These are phyloP conservation scores for Lactarius psammicola DNA, from an alignment of 768 basidiomycete genomes.

Conservation along the genomic window DNA sequence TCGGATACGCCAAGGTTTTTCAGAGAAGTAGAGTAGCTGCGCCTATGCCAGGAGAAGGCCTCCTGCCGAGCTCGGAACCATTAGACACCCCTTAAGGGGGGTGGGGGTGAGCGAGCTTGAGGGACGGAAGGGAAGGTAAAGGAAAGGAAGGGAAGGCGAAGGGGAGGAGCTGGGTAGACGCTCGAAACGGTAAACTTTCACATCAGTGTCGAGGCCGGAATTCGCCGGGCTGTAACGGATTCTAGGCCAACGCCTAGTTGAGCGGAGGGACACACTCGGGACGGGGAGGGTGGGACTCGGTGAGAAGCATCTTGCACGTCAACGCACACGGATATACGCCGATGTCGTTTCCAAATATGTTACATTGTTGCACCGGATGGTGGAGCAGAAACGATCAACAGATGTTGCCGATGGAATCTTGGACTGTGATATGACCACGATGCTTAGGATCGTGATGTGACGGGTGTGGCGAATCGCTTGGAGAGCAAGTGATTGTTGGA, in stretches of 20 bases:
- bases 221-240: slow-evolving; percentile 13
- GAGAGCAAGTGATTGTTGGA: slow-evolving; percentile 3
- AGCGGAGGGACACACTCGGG: too few species aligned
- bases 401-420: neutral
- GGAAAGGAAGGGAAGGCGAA: neutral
- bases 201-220: neutral
- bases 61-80: slow-evolving; percentile 12
- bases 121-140: neutral
- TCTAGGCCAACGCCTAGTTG: slow-evolving; percentile 7
- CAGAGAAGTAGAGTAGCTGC: slow-evolving; percentile 10
- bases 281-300: too few species aligned
- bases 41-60: neutral
- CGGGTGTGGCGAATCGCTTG: neutral
- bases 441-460: neutral
- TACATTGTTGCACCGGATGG: neutral
- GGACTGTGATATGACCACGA: neutral
- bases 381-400: slow-evolving; percentile 3
- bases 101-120: neutral
- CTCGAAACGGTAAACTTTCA: slow-evolving; percentile 5
- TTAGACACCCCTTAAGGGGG: slow-evolving; percentile 9
- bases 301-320: neutral
- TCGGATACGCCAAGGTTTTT: slow-evolving; percentile 18
- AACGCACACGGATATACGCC: neutral
- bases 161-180: neutral
- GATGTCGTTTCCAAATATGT: slow-evolving; percentile 1